Percentiles rank a stretch among this genome's conserved stretches.
phyloP scores from a whole-genome alignment of 2,329 filamentous ascomycete species.

The Lachnellula arida region DNA sequence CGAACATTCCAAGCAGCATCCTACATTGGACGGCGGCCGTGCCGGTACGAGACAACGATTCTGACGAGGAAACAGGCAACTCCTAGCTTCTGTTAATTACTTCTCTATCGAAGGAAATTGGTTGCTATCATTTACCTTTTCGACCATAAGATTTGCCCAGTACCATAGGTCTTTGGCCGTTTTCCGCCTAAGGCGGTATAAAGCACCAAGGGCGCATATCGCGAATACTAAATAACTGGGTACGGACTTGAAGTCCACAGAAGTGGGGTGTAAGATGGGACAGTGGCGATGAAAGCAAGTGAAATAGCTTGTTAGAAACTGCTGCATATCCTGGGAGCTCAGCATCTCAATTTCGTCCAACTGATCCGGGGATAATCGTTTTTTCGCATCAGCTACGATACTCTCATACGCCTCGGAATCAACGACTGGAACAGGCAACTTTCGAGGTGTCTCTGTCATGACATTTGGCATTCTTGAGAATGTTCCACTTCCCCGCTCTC shows the following conservation, averaged over 20 bases:
- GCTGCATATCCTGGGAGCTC: not conserved
- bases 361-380: not conserved
- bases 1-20: too few relatives aligned
- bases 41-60: too few relatives aligned
- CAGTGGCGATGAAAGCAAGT: not conserved
- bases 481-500: too few relatives aligned
- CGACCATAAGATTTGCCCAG: not conserved
- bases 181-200: conserved; percentile 32
- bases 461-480: too few relatives aligned
- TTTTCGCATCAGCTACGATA: not conserved
- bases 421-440: not conserved
- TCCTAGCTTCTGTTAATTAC: too few relatives aligned
- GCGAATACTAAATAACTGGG: conserved; percentile 32
- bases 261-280: not conserved
- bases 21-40: too few relatives aligned
- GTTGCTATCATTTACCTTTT: too few relatives aligned
- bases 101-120: too few relatives aligned
- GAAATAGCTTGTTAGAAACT: not conserved
- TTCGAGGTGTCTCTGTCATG: too few relatives aligned
- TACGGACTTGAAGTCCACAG: not conserved
- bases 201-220: conserved; percentile 35
- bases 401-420: not conserved
- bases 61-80: too few relatives aligned
- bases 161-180: conserved; percentile 23
- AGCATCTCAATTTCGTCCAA: not conserved